These are phyloP conservation scores for Hyparrhenia diplandra DNA, from an alignment of 176 grass and related monocot species.

Conservation along the genomic window DNA sequence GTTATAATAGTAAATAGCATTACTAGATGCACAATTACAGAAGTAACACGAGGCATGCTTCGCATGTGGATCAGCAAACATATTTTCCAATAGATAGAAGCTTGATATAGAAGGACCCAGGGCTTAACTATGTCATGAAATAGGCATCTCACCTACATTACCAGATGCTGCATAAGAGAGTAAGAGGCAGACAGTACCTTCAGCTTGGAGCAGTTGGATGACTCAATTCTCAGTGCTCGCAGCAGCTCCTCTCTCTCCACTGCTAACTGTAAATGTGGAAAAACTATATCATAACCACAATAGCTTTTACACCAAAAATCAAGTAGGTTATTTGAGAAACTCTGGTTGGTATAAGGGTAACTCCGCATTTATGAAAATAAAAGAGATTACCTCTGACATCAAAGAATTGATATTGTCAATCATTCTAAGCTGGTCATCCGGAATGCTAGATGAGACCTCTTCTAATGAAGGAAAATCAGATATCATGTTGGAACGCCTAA, in stretches of 20 bases:
- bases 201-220: constrained; percentile 93
- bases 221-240: constrained; percentile 83
- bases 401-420: constrained; percentile 70
- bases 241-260: constrained; percentile 95
- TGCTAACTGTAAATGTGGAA: constrained; percentile 62
- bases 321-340: background rate
- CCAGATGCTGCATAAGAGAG: background rate
- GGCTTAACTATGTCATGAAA: background rate
- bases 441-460: constrained; percentile 54
- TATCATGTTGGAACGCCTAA: constrained; percentile 31
- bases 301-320: constrained; percentile 8
- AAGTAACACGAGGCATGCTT: constrained; percentile 14
- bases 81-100: constrained; percentile 7
- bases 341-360: background rate
- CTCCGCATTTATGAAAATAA: background rate
- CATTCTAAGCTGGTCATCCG: constrained; percentile 78
- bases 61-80: background rate
- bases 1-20: constrained; percentile 25
- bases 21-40: constrained; percentile 6
- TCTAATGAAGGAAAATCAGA: constrained; percentile 44
- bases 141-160: constrained; percentile 15
- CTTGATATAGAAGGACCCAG: background rate
- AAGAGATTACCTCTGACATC: constrained; percentile 72
- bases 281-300: background rate
- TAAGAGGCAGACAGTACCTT: constrained; percentile 52